Conservation (phyloP, 1,284 basidiomycete genomes). For the Pseudozyma pruni region DNA sequence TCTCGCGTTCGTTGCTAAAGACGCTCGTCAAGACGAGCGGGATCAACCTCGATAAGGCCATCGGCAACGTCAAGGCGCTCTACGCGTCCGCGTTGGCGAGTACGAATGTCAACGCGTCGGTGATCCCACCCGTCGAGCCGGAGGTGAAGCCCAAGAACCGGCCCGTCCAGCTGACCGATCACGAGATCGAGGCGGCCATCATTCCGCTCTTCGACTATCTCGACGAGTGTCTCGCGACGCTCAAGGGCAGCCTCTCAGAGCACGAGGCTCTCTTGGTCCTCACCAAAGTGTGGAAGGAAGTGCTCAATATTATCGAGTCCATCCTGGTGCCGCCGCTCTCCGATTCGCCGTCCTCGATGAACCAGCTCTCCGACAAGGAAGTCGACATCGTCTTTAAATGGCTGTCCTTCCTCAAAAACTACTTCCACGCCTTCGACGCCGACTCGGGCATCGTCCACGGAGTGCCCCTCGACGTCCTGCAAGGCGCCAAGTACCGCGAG, state of each 20-base stretch:
- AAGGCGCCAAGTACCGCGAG: constrained; percentile 92
- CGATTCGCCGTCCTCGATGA: constrained; percentile 88
- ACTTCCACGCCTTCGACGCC: constrained; percentile 93
- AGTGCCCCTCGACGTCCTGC: constrained; percentile 84
- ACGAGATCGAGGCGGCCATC: constrained; percentile 94
- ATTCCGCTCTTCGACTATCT: constrained; percentile 94
- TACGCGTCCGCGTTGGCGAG: constrained; percentile 63
- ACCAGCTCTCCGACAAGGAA: constrained; percentile 89
- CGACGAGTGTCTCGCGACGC: constrained; percentile 88
- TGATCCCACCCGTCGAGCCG: constrained; percentile 62
- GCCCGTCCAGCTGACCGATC: constrained; percentile 82
- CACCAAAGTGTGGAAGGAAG: constrained; percentile 95
- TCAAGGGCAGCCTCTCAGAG: constrained; percentile 84
- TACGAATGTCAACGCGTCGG: constrained; percentile 53
- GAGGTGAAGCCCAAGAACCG: constrained; percentile 63
- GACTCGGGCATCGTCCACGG: constrained; percentile 73
- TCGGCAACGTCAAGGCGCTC: constrained; percentile 65
- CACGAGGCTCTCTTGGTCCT: constrained; percentile 85
- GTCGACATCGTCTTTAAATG: constrained; percentile 98
- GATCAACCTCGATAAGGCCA: constrained; percentile 64
- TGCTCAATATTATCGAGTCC: constrained; percentile 85
- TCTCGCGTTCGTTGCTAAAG: constrained; percentile 79
- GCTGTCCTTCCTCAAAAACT: constrained; percentile 85
- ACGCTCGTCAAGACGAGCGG: constrained; percentile 64
- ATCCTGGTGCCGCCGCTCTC: constrained; percentile 91